Evolutionary conservation across 2,329 filamentous ascomycete genomes (phyloP), one percentile per base, ranked within the genome.

Genomic region (Nannizziopsis arthrosporioides): DNA sequence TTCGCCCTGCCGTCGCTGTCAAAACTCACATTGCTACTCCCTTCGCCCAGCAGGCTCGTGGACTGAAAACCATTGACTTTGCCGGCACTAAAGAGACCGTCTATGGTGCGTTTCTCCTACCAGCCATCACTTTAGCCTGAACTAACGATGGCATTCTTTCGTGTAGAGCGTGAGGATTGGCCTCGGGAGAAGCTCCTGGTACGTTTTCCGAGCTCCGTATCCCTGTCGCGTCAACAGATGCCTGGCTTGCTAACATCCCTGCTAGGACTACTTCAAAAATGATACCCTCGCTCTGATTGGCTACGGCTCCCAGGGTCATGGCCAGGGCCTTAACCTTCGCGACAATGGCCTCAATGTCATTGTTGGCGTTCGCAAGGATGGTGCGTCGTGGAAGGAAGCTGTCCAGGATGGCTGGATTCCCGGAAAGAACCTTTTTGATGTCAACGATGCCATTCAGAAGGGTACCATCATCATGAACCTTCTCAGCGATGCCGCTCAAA

Each of bases 301-400:
- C 69, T 98, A 98, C 74, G 92, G 82, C 64, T 95, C 89, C 56
- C 89, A 95, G 76, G 92, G 92, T 63, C 92, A 98, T 79, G 92
- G 92, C 60, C 92, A 98, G 77, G 93, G 92, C 70, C 86, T 98
- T 56, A 98, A 98, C 81, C 85, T 98, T 69, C 90, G 92, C 73
- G 92, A 98, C 81, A 95, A 98, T 76, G 92, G 92, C 69, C 80
- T 98, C 61, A 96, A 96, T 72, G 92, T 98, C 73, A 95, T 98
- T 67, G 79, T 98, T 63, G 92, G 92, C 78, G 92, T 98, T 67
- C 85, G 92, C 67, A 96, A 96, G 84, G 84, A 92, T 72, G 92
- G 92, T 68, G 81, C 89, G 68, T 96, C 92, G 61, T 98, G 92
- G 92, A 88, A 94, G 75, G 92, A 98, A 71, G 92, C 92, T 62